Percentiles rank a stretch among this genome's conserved stretches.
Evolutionary conservation across 495 filamentous ascomycete genomes (phyloP).

Genomic region (Neurospora sp.): DNA sequence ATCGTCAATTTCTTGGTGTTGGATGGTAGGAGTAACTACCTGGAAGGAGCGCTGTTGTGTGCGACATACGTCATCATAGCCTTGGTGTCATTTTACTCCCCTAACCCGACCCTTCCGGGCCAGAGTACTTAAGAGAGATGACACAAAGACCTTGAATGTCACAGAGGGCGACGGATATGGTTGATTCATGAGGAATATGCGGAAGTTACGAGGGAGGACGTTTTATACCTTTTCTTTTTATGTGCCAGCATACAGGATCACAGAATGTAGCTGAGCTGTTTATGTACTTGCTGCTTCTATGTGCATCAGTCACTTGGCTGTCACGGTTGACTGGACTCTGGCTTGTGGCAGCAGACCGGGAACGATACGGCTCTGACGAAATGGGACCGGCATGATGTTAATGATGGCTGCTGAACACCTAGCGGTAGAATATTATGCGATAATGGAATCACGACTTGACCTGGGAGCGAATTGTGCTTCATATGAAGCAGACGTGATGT

Average conservation of each 20-base stretch:
- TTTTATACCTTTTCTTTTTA: background rate
- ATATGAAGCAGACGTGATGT: background rate
- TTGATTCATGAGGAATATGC: background rate
- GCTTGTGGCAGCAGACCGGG: background rate
- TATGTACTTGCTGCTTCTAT: background rate
- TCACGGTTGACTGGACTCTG: background rate
- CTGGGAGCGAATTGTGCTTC: background rate
- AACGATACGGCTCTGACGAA: background rate
- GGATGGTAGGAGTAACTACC: constrained; percentile 80
- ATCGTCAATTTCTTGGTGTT: constrained; percentile 85
- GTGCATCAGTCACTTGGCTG: background rate
- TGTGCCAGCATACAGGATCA: background rate
- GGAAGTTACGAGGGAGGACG: background rate
- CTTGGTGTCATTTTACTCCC: constrained; percentile 55
- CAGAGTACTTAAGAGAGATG: constrained; percentile 26
- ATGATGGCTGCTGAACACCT: background rate
- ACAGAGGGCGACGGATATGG: background rate
- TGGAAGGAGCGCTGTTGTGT: constrained; percentile 73
- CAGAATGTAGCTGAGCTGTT: background rate
- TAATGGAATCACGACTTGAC: background rate
- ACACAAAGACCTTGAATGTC: background rate
- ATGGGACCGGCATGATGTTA: background rate
- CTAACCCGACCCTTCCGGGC: constrained; percentile 28
- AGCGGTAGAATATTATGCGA: background rate
- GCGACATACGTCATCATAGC: constrained; percentile 77